A percentile compares a stretch with the other conserved stretches of the same genome.
These are phyloP conservation scores for Hansfordia pulvinata DNA, from an alignment of 2,329 filamentous ascomycete genomes.

Conservation along the genomic window DNA sequence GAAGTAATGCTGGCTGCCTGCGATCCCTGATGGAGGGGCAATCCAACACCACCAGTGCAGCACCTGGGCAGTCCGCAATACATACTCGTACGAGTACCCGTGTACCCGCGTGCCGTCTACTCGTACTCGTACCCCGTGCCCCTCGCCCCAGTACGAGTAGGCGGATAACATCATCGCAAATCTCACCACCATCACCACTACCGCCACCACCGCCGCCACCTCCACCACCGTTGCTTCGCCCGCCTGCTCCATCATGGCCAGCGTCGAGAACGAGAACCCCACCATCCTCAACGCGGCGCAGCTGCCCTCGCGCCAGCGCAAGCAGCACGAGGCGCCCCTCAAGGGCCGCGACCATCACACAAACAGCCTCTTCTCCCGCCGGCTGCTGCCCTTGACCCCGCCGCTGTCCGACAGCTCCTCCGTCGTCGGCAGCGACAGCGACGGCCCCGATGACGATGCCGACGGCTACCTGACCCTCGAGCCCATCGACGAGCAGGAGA, in stretches of 20 bases:
- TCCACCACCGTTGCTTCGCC: constrained; percentile 19
- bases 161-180: too few relatives aligned
- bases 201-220: constrained; percentile 20
- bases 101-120: too few relatives aligned
- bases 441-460: constrained; percentile 15
- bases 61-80: too few relatives aligned
- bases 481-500: constrained; percentile 92
- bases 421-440: constrained; percentile 20
- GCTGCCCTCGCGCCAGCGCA: constrained; percentile 64
- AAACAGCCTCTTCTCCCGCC: constrained; percentile 30
- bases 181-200: constrained; percentile 18
- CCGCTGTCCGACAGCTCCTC: constrained; percentile 24
- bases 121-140: too few relatives aligned
- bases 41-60: too few relatives aligned
- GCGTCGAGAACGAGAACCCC: constrained; percentile 73
- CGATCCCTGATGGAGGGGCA: too few relatives aligned
- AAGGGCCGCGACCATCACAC: constrained; percentile 32
- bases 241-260: too few relatives aligned
- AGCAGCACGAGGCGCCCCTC: constrained; percentile 32
- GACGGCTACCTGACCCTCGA: constrained; percentile 54
- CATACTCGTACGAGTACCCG: too few relatives aligned
- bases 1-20: too few relatives aligned
- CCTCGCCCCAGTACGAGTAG: too few relatives aligned
- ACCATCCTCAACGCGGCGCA: constrained; percentile 82
- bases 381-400: constrained; percentile 26